Conservation (phyloP, 768 basidiomycete species). For the Lactifluus volemus region DNA sequence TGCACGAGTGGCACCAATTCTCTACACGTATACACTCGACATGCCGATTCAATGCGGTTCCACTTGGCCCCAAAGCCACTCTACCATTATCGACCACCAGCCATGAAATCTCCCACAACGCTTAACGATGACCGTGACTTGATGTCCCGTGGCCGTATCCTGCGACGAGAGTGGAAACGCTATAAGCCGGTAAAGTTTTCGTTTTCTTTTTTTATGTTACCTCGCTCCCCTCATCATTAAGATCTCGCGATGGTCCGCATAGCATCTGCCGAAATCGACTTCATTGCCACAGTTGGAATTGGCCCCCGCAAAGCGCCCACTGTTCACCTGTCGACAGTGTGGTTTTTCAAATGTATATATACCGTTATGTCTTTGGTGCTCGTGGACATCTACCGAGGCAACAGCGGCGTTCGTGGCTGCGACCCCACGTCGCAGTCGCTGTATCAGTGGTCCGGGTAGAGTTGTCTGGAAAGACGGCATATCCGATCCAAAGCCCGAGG, state of each 20-base stretch:
- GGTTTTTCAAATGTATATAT: constrained; percentile 17
- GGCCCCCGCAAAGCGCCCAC: constrained; percentile 8
- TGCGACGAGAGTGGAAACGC: constrained; percentile 14
- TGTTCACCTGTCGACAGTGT: constrained; percentile 17
- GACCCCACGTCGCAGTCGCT: not conserved
- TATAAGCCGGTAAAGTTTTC: constrained; percentile 1
- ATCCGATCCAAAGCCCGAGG: not conserved
- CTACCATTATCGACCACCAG: not conserved
- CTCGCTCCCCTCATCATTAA: not conserved
- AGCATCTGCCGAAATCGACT: constrained; percentile 18
- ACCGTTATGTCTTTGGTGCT: constrained; percentile 19
- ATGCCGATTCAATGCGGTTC: constrained; percentile 3
- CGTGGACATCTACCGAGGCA: constrained; percentile 14
- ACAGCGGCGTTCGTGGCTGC: constrained; percentile 6
- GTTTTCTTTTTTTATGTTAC: not conserved
- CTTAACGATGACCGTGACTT: constrained; percentile 3
- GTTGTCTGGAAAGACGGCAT: not conserved
- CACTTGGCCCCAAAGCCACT: not conserved
- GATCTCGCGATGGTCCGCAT: not conserved
- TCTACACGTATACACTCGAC: not conserved
- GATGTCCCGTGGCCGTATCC: constrained; percentile 12
- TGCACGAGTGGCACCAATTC: too few relatives aligned
- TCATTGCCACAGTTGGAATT: constrained; percentile 14
- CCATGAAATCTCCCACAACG: not conserved
- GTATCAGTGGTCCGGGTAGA: constrained; percentile 5